Evolutionary conservation across 345 rosid species (phyloP), one percentile per base, ranked within the genome.

Genomic region (Euphorbia pulcherrima): DNA sequence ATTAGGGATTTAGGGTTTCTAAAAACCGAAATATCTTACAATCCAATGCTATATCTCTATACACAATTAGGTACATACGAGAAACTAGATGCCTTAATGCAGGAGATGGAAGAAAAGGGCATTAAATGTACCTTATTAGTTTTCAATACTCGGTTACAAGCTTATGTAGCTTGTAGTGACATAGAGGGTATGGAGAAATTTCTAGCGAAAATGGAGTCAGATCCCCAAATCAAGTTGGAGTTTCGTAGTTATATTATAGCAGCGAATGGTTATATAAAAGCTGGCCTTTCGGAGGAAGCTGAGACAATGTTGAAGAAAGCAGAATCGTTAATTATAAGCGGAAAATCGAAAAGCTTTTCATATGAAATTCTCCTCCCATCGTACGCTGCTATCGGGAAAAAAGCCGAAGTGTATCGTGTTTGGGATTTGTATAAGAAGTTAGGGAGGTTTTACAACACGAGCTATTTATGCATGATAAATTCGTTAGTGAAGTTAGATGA

Each of bases 11-110:
- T 77, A 4, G 78, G 83, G 2, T 75, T 75, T 74, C 41, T 39
- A n/a, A 77, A 60, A 23, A 55, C 60, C 1, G 30, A 79, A 5
- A 68, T 87, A 10, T 27, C 82, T 1, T 90, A 85, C 72, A 86
- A 88, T 68, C 80, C 81, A 8, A 83, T 86, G 90, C 58, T 88
- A 17, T 81, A 71, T 17, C 90, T 88, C 13, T 90, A 86, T 65
- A 48, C 60, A 48, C 76, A 53, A 61, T 56, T 60, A 18, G 75
- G 80, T 29, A 67, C 78, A 54, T 28, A 69, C 60, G 78, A 82
- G 57, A 77, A 80, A 74, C 48, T 86, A 6, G 89, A 85, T 35
- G 27, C 24, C 27, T 33, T 88, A 41, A 62, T 84, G 69, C 72
- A 74, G 6, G 92, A 86, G 72, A 90, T 90, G 94, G 75, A 81